Base-by-base conservation (phyloP, 345 rosid species). In the Eucalyptus cloeziana region DNA sequence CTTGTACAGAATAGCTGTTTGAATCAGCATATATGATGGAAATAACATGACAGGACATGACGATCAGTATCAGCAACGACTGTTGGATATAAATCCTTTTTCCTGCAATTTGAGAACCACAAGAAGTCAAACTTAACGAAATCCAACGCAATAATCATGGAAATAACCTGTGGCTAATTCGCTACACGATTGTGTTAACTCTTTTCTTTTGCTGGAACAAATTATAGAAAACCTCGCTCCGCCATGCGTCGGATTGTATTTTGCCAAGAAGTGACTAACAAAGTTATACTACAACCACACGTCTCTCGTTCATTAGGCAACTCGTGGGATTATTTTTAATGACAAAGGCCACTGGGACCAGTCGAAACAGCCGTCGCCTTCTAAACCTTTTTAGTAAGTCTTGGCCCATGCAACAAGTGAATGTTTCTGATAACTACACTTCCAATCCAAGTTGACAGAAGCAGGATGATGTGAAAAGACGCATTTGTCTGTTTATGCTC, bases 31-130 rank as follows among this genome's bases (percentile, higher is more conserved):
- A 88, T 88, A 88, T 22, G 50, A 92, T 60, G 86, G 90, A 87
- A 89, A 92, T 92, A 87, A 94, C 88, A 88, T 51, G 93, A 79
- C 95, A 89, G 16, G 91, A 90, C 87, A 88, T 88, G 40, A 94
- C 86, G 85, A 94, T 88, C 88, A 91, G 90, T 89, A 90, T 92
- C 91, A 93, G 89, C 92, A 91, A 90, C 88, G 87, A 67, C 88
- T 50, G 69, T 43, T 43, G 89, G 80, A 86, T 54, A 87, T 89
- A 90, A 88, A 86, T 91, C 54, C 87, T 89, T n/a, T 89, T 49
- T 91, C 96, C 98, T 96, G 96, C 93, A 89, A 83, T 64, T 50
- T 56, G 43, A 87, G 83, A 56, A 49, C 14, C 51, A 47, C 88
- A 49, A 85, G 86, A 90, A 13, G 15, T 69, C 79, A 52, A 91